These are phyloP conservation scores for Pisolithus tinctorius DNA, from an alignment of 768 basidiomycete species.

Conservation along the genomic window DNA sequence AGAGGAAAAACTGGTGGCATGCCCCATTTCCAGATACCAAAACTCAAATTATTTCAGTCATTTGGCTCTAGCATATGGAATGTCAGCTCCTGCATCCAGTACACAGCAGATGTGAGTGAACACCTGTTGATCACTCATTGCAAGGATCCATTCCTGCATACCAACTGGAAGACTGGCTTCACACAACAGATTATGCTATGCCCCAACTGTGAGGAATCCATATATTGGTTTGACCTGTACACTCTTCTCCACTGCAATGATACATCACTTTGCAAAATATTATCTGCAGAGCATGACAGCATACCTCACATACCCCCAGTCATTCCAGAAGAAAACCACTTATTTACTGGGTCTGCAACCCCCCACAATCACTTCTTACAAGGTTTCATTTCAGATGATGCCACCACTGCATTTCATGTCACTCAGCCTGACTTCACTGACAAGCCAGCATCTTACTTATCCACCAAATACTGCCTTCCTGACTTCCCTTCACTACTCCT, in stretches of 20 bases:
- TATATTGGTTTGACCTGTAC: constrained; percentile 3
- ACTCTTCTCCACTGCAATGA: not conserved
- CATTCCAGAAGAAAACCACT: not conserved
- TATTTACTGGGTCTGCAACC: not conserved
- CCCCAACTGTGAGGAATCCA: constrained; percentile 6
- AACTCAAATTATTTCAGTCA: constrained; percentile 8
- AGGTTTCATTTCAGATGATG: not conserved
- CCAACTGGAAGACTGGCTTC: constrained; percentile 18
- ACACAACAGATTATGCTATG: constrained; percentile 14
- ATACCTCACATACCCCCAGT: not conserved
- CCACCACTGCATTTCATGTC: not conserved
- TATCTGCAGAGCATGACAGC: not conserved
- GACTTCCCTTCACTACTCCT: not conserved
- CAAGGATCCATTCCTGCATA: constrained; percentile 20
- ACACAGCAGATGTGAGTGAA: constrained; percentile 23
- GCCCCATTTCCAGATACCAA: constrained; percentile 19
- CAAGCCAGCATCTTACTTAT: not conserved
- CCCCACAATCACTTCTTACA: not conserved
- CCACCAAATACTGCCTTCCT: not conserved
- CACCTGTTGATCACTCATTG: constrained; percentile 22
- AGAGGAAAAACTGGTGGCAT: not conserved
- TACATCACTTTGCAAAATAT: not conserved
- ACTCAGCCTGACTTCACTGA: not conserved
- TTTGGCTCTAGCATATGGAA: constrained; percentile 9
- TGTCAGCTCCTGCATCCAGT: constrained; percentile 18